A percentile compares a stretch with the other conserved stretches of the same genome.
Conservation (phyloP, 2,329 filamentous ascomycete genomes). For the Cadophora luteo-olivacea region DNA sequence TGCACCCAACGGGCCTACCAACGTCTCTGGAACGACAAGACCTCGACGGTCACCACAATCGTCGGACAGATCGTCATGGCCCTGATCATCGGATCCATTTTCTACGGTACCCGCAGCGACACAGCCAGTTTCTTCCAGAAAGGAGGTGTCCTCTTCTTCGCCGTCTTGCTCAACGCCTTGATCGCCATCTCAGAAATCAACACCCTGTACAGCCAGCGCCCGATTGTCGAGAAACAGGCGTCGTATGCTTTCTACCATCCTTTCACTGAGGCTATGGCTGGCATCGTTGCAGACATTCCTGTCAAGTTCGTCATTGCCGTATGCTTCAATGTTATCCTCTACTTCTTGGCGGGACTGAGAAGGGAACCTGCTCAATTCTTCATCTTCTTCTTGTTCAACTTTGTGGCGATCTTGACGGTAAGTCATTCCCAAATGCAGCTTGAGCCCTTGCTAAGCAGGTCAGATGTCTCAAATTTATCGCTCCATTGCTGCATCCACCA, state of each 20-base stretch:
- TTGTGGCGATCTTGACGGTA: slow-evolving; percentile 59
- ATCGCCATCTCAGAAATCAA: slow-evolving; percentile 70
- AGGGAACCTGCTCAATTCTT: slow-evolving; percentile 78
- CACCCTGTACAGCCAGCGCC: slow-evolving; percentile 80
- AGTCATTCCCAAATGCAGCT: slow-evolving; percentile 52
- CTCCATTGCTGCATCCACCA: slow-evolving; percentile 75
- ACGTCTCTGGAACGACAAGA: slow-evolving; percentile 78
- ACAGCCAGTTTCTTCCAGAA: slow-evolving; percentile 67
- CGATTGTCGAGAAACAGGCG: slow-evolving; percentile 89
- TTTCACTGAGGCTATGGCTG: slow-evolving; percentile 84
- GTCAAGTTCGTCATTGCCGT: slow-evolving; percentile 79
- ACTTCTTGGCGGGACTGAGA: slow-evolving; percentile 82
- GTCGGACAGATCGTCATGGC: slow-evolving; percentile 55
- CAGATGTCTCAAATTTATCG: slow-evolving; percentile 72
- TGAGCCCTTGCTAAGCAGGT: slow-evolving; percentile 59
- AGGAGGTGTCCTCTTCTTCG: slow-evolving; percentile 72
- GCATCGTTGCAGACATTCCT: slow-evolving; percentile 85
- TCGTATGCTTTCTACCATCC: slow-evolving; percentile 92
- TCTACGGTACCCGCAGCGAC: slow-evolving; percentile 62
- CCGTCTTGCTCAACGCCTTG: slow-evolving; percentile 72
- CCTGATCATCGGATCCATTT: slow-evolving; percentile 68
- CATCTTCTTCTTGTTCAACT: slow-evolving; percentile 65
- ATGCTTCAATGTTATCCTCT: slow-evolving; percentile 80
- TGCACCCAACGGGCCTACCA: slow-evolving; percentile 84
- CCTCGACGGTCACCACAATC: slow-evolving; percentile 61